phyloP scores from a whole-genome alignment of 2,329 filamentous ascomycete species.

The Trichoderma atrobrunneum region DNA sequence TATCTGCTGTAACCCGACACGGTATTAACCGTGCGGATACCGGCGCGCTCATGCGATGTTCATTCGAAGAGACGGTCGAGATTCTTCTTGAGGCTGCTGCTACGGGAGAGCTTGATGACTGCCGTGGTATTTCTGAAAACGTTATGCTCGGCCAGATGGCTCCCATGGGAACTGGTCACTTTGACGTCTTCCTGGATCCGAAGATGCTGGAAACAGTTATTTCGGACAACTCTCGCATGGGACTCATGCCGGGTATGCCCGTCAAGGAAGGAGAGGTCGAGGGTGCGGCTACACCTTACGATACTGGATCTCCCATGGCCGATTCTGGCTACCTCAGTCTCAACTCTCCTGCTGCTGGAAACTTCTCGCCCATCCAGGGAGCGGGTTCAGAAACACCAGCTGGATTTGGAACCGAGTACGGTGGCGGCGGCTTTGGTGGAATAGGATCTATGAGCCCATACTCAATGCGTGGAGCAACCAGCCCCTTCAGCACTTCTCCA shows the following conservation, averaged over 20 bases:
- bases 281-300: constrained; percentile 92
- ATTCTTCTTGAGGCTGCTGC: constrained; percentile 95
- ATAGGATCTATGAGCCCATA: constrained; percentile 62
- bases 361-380: constrained; percentile 75
- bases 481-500: constrained; percentile 72
- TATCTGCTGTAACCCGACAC: constrained; percentile 96
- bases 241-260: constrained; percentile 75
- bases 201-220: constrained; percentile 95
- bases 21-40: constrained; percentile 98
- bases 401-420: constrained; percentile 64
- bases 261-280: constrained; percentile 72
- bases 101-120: constrained; percentile 93
- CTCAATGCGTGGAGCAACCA: constrained; percentile 58
- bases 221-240: constrained; percentile 84
- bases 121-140: constrained; percentile 97
- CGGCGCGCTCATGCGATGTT: constrained; percentile 97
- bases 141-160: constrained; percentile 97
- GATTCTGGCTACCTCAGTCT: constrained; percentile 66
- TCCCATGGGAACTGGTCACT: constrained; percentile 94
- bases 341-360: constrained; percentile 60
- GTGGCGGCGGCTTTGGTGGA: constrained; percentile 49
- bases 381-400: constrained; percentile 68
- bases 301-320: constrained; percentile 75
- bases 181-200: constrained; percentile 89
- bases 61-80: constrained; percentile 98